Base-by-base conservation (phyloP, 2,329 filamentous ascomycete species). In the Botryotinia narcissicola region DNA sequence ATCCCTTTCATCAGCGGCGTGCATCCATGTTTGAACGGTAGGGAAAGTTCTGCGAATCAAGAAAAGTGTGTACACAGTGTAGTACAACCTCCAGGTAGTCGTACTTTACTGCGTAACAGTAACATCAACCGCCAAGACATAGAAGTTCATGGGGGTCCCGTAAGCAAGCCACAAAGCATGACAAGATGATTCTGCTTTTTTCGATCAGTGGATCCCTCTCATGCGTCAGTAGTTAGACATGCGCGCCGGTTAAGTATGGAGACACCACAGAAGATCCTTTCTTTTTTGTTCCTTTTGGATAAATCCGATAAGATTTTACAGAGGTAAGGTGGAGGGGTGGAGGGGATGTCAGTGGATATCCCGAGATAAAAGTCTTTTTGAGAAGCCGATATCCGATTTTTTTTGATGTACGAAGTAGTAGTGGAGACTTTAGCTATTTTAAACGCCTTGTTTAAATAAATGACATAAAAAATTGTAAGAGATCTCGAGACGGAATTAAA, bases 151-250 rank as follows among this genome's bases (percentile, higher is more conserved):
- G 42, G 42, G 44, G 37, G 32, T 54, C 48, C 48, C 16, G 25
- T 57, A n/a, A 71, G 70, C 70, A 71, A 72, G 70, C 70, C 60
- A 67, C 70, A 57, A 67, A 63, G 51, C 46, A 37, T 54, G 62
- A 35, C 32, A 42, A 29, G 22, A 37, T 42, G 66, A 40, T 63
- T 63, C 25, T 63, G 37, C 25, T 44, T 63, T 51, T 64, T 64
- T 51, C 46, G 70, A 66, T 71, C 60, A 51, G 35, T 71, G 60
- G 60, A 71, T 67, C 48, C 48, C 25, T n/a, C 57, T 35, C 66
- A 57, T 72, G 70, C 70, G 25, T 63, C 14, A 57, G 48, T 68
- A 57, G 48, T 57, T 29, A 44, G n/a, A 72, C 40, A 67, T 72
- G 70, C 40, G 37, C 40, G 46, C 70, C 60, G 60, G 60, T 22